Conservation (phyloP, 1,284 basidiomycete species). For the Melampsora larici-populina region DNA sequence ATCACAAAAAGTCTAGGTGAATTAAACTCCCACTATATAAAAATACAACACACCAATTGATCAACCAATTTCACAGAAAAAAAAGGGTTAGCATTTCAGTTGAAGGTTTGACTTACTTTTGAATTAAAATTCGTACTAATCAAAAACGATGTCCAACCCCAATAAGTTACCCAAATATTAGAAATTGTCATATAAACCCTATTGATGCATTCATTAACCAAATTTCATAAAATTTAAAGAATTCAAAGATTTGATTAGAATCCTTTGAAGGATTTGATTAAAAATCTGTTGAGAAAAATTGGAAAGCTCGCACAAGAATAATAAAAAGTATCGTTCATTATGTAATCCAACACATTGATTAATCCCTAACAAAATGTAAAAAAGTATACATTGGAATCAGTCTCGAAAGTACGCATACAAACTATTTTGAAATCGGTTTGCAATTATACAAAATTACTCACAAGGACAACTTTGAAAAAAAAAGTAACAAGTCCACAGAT, state of each 20-base stretch:
- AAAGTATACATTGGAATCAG: too few relatives aligned
- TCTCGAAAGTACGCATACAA: too few relatives aligned
- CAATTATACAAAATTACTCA: neutral
- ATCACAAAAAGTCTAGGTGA: constrained; percentile 14
- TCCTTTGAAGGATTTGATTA: neutral
- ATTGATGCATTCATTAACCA: neutral
- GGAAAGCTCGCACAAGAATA: constrained; percentile 70
- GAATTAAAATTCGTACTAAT: constrained; percentile 10
- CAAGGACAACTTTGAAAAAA: constrained; percentile 11
- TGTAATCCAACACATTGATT: constrained; percentile 94
- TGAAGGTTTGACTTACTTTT: neutral
- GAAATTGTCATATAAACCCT: constrained; percentile 48
- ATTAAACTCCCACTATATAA: constrained; percentile 30
- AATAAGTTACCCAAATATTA: constrained; percentile 45
- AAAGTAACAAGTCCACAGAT: neutral
- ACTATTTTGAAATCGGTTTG: too few relatives aligned
- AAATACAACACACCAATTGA: too few relatives aligned
- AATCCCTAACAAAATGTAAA: constrained; percentile 70
- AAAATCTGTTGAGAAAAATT: neutral
- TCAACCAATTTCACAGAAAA: constrained; percentile 8
- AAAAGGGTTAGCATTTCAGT: too few relatives aligned
- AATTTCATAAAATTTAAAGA: neutral
- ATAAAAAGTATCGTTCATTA: constrained; percentile 91
- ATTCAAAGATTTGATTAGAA: neutral
- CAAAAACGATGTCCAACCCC: constrained; percentile 46